Base-by-base conservation (phyloP, 169 alveolate species). In the Plasmodium blacklocki region DNA sequence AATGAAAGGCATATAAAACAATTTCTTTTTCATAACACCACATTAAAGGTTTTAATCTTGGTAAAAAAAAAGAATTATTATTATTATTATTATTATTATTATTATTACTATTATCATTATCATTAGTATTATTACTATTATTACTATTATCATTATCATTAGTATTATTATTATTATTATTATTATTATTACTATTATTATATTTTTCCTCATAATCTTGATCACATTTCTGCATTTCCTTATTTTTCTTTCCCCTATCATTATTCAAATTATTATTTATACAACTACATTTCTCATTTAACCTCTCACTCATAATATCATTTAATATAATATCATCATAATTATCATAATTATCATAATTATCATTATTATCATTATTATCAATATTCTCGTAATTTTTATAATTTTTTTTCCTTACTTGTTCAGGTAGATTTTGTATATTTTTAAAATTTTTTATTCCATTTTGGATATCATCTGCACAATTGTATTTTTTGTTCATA, bases 21-120 rank as follows among this genome's bases (percentile, higher is more conserved):
- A 98, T 98, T 93, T 98, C 99, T 93, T 98, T 98, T 93, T 98
- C 99, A 89, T 93, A 97, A 52, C 97, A 94, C 93, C 97, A 95
- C 96, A 97, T 97, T 80, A 98, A 92, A 21, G 99, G 99, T 90
- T 98, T 98, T 83, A 96, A 93, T 88, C 99, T 94, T 8, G 98
- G 98, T 60, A 98, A 73, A 47, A 88, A 91, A 29, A 45, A 78
- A 54, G 29, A 18, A 23, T 73, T 54, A 21, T 59, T 43, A 5
- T 23, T 60, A 52, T n/a, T 54, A 19, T 18, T 19, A 32, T 32
- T 50, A 19, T 56, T 9, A 59, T 11, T 21, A 54, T 63, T 15
- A 12, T 29, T 21, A 23, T 64, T 52, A 19, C 58, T 43, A 5
- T 45, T 60, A 52, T 6, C 32, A 19, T 18, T 19, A 32, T 32